Percentiles rank a stretch among this genome's conserved stretches.
Conservation (phyloP, 2,329 filamentous ascomycete genomes). For the Chrysoporthe puriensis region DNA sequence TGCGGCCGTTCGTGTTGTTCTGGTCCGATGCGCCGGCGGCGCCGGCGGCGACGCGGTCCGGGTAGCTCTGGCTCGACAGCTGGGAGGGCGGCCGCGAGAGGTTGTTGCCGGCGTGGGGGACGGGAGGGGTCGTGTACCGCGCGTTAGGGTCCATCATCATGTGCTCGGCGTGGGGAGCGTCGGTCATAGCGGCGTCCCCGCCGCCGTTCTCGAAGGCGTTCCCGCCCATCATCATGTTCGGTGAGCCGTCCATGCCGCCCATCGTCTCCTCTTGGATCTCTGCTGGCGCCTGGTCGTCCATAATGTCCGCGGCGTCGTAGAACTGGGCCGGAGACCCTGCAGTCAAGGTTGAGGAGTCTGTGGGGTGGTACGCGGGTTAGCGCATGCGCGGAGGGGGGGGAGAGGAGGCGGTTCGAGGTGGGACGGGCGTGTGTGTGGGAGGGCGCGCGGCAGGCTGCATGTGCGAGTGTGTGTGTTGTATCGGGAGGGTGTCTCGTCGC, state of each 20-base stretch:
- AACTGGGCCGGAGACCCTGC: constrained; percentile 56
- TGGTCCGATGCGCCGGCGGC: constrained; percentile 34
- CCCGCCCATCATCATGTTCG: constrained; percentile 42
- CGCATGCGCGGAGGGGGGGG: constrained; percentile 43
- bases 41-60: constrained; percentile 49
- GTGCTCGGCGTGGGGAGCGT: constrained; percentile 37
- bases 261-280: constrained; percentile 54
- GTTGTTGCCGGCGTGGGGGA: constrained; percentile 42
- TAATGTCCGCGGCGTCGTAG: constrained; percentile 54
- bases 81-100: constrained; percentile 61
- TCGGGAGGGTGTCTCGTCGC: constrained; percentile 12
- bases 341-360: constrained; percentile 55
- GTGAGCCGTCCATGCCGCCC: constrained; percentile 53
- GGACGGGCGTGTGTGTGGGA: constrained; percentile 14
- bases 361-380: constrained; percentile 15
- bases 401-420: constrained; percentile 15
- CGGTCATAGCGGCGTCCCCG: constrained; percentile 49
- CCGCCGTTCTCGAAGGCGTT: constrained; percentile 39
- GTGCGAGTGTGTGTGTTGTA: constrained; percentile 14
- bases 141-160: constrained; percentile 45
- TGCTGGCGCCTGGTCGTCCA: constrained; percentile 50
- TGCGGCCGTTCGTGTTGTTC: constrained; percentile 52
- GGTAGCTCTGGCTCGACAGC: constrained; percentile 49
- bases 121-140: constrained; percentile 52
- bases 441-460: constrained; percentile 18